Evolutionary conservation across 371 early-diverging fungal genomes (phyloP).

Genomic region (Blakeslea trispora): DNA sequence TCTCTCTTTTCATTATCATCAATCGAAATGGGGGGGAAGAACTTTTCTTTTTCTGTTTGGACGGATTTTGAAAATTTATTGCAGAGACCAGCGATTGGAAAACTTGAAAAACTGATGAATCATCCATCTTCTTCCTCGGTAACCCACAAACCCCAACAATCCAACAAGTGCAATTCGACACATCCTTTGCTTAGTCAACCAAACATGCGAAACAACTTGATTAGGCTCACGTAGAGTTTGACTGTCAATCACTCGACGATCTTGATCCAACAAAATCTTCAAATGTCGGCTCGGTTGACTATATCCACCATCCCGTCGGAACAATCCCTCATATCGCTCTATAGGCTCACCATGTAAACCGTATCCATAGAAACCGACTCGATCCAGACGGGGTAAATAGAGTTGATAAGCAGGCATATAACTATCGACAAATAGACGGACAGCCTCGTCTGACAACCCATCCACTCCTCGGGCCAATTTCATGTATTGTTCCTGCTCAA

Average conservation of each 20-base stretch:
- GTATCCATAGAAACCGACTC: constrained; percentile 55
- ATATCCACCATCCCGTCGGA: constrained; percentile 36
- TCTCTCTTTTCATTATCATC: not conserved
- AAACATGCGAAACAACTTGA: not conserved
- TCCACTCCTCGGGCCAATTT: constrained; percentile 45
- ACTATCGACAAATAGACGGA: constrained; percentile 81
- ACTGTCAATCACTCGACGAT: constrained; percentile 25
- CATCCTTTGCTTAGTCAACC: not conserved
- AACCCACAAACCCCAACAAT: not conserved
- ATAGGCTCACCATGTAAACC: constrained; percentile 20
- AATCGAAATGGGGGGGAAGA: too few species aligned
- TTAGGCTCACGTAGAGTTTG: not conserved
- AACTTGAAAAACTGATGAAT: not conserved
- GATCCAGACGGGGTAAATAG: constrained; percentile 60
- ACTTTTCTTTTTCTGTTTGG: too few species aligned
- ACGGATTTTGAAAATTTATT: too few species aligned
- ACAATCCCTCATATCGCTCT: constrained; percentile 38
- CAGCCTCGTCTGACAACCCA: constrained; percentile 70
- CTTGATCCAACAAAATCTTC: constrained; percentile 32
- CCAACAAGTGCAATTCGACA: not conserved
- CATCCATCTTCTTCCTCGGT: not conserved
- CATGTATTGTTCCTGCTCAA: constrained; percentile 79
- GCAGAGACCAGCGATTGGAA: not conserved
- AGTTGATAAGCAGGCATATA: constrained; percentile 92
- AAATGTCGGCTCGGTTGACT: constrained; percentile 35